A percentile compares a stretch with the other conserved stretches of the same genome.
These are phyloP conservation scores for Ophiostoma himal-ulmi DNA, from an alignment of 2,329 filamentous ascomycete species.

Conservation along the genomic window DNA sequence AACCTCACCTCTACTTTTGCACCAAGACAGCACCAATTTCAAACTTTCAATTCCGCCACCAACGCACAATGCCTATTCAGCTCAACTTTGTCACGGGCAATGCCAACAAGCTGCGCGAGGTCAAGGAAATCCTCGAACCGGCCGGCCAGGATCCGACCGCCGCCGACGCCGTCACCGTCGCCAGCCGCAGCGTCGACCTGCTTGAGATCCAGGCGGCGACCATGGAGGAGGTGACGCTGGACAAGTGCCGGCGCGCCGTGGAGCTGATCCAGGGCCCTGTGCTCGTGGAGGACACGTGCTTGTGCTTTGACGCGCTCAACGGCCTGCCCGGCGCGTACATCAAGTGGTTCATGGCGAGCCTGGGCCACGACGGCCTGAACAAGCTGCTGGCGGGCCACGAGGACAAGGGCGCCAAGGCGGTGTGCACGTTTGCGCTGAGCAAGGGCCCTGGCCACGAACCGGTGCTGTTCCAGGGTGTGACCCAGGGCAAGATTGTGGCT, in stretches of 20 bases:
- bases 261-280: conserved; percentile 80
- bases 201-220: conserved; percentile 88
- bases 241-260: conserved; percentile 81
- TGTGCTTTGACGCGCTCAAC: conserved; percentile 85
- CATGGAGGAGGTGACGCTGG: conserved; percentile 81
- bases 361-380: conserved; percentile 82
- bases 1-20: not conserved
- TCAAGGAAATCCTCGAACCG: conserved; percentile 74
- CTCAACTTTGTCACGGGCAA: conserved; percentile 97
- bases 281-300: conserved; percentile 88
- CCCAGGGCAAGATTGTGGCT: conserved; percentile 76
- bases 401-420: conserved; percentile 85
- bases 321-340: conserved; percentile 96
- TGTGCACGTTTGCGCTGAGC: conserved; percentile 93
- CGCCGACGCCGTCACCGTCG: conserved; percentile 54
- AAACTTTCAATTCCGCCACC: too few relatives aligned
- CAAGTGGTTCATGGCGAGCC: conserved; percentile 84
- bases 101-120: conserved; percentile 85
- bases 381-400: conserved; percentile 82
- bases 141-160: conserved; percentile 31
- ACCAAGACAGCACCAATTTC: not conserved
- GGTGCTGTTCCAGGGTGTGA: conserved; percentile 86
- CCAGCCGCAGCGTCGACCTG: conserved; percentile 70
- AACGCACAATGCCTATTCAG: conserved; percentile 34
- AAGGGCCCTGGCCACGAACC: conserved; percentile 77